These are phyloP conservation scores for Backusella australiensis DNA, from an alignment of 192 early-diverging fungal genomes.

Conservation along the genomic window DNA sequence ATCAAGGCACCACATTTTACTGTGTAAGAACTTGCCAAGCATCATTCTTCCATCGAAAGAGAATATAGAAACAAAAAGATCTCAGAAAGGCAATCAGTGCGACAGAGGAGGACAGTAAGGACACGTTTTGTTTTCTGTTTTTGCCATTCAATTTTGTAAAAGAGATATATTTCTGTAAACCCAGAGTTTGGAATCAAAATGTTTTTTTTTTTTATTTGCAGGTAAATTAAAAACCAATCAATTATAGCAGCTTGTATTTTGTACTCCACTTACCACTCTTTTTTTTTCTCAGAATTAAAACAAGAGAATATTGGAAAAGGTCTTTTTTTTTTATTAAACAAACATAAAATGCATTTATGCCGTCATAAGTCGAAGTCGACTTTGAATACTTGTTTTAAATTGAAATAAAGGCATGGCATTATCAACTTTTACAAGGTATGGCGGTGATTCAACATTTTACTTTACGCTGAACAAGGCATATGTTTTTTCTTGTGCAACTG, in stretches of 20 bases:
- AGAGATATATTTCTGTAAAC: not conserved
- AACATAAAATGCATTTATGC: not conserved
- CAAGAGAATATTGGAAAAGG: not conserved
- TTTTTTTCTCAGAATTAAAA: not conserved
- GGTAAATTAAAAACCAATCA: not conserved
- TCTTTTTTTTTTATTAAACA: not conserved
- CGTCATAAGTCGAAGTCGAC: not conserved
- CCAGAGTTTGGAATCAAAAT: not conserved
- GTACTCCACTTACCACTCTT: not conserved
- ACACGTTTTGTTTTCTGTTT: constrained; percentile 6
- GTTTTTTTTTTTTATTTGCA: not conserved
- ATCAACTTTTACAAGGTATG: not conserved
- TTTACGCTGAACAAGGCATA: not conserved
- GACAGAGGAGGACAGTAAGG: not conserved
- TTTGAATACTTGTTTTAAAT: not conserved
- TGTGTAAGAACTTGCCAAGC: not conserved
- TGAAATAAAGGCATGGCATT: not conserved
- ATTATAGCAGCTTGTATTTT: not conserved
- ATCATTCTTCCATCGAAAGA: not conserved
- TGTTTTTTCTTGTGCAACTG: not conserved
- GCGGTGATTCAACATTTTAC: not conserved
- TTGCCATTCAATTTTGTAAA: not conserved
- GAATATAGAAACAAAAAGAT: not conserved
- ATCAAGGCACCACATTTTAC: not conserved
- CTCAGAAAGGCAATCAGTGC: not conserved